Base-by-base conservation (phyloP, 2,329 filamentous ascomycete genomes). In the Ophiocordyceps camponoti-floridani region DNA sequence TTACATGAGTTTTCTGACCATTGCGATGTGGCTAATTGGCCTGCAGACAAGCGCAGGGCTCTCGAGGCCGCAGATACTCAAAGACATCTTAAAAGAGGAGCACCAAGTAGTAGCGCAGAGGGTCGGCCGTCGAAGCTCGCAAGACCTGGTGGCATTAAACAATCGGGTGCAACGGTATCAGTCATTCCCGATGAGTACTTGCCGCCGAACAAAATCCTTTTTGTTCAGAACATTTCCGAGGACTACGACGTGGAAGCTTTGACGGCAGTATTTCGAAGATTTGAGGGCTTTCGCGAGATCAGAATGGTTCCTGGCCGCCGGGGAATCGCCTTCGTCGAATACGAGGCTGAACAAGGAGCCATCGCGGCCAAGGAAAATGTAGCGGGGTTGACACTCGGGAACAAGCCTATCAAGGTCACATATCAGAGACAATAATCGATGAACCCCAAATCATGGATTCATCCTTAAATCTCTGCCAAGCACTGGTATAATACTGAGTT, bases 101-200 rank as follows among this genome's bases (percentile, higher is more conserved):
- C 69, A 5, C 66, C 69, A 40, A 62, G 68, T 10, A 65, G 66
- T n/a, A n/a, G n/a, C 14, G 58, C 62, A 14, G 65, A 72, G 16
- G 64, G 58, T 26, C 75, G 82, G 43, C 77, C 82, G 0, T 66
- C 75, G 45, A 89, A 89, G 67, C 71, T 79, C 14, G 72, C 75
- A n/a, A 59, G 58, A 38, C 52, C 58, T 4, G 56, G 59, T 0
- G 84, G 84, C 31, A 75, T 89, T 66, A 93, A 93, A 60, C 76
- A 84, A 5, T 82, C 81, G 1, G 77, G 76, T 47, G 72, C 77
- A 6, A 70, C 77, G 13, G 71, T 77, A 1, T 70, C 80, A 4
- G 81, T 87, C 45, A 80, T 96, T 16, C 87, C 88, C n/a, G 91
- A 96, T 73, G 91, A 98, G 65, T 96, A 94, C 62, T 75, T 96